Evolutionary conservation across 2,329 filamentous ascomycete species (phyloP).

Genomic region (Phaeosphaeriaceae sp.): DNA sequence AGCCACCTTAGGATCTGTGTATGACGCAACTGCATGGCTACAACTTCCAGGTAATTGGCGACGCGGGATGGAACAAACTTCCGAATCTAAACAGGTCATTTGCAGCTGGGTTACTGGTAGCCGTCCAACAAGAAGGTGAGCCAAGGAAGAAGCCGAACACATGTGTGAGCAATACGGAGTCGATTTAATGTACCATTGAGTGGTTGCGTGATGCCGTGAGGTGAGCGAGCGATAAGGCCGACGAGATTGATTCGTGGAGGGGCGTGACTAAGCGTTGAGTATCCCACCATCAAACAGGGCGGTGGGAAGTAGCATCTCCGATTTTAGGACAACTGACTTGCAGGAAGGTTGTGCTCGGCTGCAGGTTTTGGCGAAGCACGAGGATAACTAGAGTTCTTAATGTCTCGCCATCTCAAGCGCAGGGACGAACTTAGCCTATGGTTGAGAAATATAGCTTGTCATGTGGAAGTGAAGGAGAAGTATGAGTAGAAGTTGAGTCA

Average conservation of each 20-base stretch:
- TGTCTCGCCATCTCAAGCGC: constrained; percentile 6
- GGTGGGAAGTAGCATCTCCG: constrained; percentile 18
- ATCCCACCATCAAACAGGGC: constrained; percentile 30
- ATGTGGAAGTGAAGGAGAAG: no score
- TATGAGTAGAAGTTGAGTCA: no score
- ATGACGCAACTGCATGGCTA: constrained; percentile 37
- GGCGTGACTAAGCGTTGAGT: constrained; percentile 29
- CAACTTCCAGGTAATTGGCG: constrained; percentile 17
- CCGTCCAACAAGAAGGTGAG: constrained; percentile 21
- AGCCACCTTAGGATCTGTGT: constrained; percentile 14
- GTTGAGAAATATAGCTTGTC: no score
- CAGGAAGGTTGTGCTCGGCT: constrained; percentile 5
- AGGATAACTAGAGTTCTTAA: constrained; percentile 17
- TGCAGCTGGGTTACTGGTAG: constrained; percentile 19
- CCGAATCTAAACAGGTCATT: constrained; percentile 21
- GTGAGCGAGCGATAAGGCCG: constrained; percentile 42
- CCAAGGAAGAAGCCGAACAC: constrained; percentile 28
- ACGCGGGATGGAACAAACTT: constrained; percentile 37
- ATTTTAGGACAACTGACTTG: constrained; percentile 11
- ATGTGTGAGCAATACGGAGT: constrained; percentile 13
- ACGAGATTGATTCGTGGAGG: constrained; percentile 35
- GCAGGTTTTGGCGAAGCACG: constrained; percentile 28
- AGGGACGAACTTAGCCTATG: not conserved
- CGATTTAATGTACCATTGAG: not conserved
- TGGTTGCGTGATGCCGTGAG: constrained; percentile 40